Percentiles rank a stretch among this genome's conserved stretches.
Conservation (phyloP, 1,284 basidiomycete species). For the Leccinum pallidistipes region DNA sequence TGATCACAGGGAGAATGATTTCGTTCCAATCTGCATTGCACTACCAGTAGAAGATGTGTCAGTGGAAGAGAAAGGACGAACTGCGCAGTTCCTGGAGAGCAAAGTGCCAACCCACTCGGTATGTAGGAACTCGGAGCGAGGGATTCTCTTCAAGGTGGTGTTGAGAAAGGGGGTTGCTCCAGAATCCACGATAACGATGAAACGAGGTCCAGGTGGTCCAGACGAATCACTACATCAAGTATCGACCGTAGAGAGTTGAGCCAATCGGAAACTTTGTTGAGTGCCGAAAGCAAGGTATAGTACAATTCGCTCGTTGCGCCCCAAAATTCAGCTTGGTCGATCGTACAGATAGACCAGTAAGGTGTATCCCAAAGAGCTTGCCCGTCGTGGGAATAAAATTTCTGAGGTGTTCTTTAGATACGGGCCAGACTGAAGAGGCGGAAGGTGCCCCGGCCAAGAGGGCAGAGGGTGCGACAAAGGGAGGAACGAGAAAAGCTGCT, state of each 20-base stretch:
- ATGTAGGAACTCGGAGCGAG: slow-evolving; percentile 52
- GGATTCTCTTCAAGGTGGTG: slow-evolving; percentile 48
- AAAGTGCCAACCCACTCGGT: slow-evolving; percentile 67
- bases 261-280: slow-evolving; percentile 14
- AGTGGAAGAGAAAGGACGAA: slow-evolving; percentile 16
- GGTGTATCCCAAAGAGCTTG: slow-evolving; percentile 41
- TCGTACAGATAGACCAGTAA: slow-evolving; percentile 39
- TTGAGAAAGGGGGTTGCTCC: slow-evolving; percentile 21
- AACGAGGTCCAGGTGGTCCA: slow-evolving; percentile 30
- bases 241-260: slow-evolving; percentile 21
- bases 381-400: slow-evolving; percentile 47
- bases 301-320: slow-evolving; percentile 16
- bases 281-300: slow-evolving; percentile 20
- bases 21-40: slow-evolving; percentile 64
- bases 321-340: slow-evolving; percentile 4
- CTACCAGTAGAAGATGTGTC: slow-evolving; percentile 2
- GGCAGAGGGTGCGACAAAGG: slow-evolving; percentile 43
- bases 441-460: slow-evolving; percentile 32
- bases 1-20: slow-evolving; percentile 72
- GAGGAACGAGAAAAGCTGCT: slow-evolving; percentile 54
- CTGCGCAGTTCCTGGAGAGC: slow-evolving; percentile 43
- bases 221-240: slow-evolving; percentile 37
- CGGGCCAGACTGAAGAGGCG: slow-evolving; percentile 40
- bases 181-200: slow-evolving; percentile 22
- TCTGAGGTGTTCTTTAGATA: slow-evolving; percentile 43